Base-by-base conservation (phyloP, 345 rosid species). In the Camelina hispida region DNA sequence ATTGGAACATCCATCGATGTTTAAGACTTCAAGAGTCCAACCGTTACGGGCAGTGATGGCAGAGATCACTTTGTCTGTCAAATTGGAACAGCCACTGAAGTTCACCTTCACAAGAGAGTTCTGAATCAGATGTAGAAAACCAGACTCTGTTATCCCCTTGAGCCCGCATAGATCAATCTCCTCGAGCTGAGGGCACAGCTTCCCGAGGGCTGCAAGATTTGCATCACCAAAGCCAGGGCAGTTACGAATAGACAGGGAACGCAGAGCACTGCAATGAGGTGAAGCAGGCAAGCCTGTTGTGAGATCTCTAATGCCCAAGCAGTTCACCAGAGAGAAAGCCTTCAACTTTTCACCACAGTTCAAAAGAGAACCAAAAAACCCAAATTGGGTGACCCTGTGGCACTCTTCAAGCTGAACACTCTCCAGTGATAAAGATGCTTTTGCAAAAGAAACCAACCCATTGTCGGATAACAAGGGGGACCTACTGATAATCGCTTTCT, bases 161-260 rank as follows among this genome's bases (percentile, higher is more conserved):
- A 92, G 94, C 18, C 97, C 93, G 25, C 73, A 79, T 28, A 95
- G 78, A n/a, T 86, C 96, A 47, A 93, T 40, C 43, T 89, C 67
- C 80, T 87, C 87, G 59, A 95, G 74, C 40, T 80, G 83, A n/a
- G 94, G 87, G 81, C 98, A 95, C 63, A 90, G 37, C 75, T 88
- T 89, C 7, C 90, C 97, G 64, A 95, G 62, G n/a, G 83, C 79
- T 57, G 86, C 81, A 68, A 95, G 76, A 81, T 83, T 83, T 43
- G 73, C 74, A 48, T 95, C 88, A 56, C 98, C 97, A 67, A 95
- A 90, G 56, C 97, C 96, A 30, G 94, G 96, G 80, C 99, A 95
- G 81, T 88, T 84, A 23, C 88, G 79, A 55, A 95, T 77, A 51
- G 82, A 78, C 80, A 95, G 25, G 11, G 93, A 85, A 46, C 83